A percentile compares a stretch with the other conserved stretches of the same genome.
Evolutionary conservation across 2,329 filamentous ascomycete genomes (phyloP).

Genomic region (Cytospora paraplurivora): DNA sequence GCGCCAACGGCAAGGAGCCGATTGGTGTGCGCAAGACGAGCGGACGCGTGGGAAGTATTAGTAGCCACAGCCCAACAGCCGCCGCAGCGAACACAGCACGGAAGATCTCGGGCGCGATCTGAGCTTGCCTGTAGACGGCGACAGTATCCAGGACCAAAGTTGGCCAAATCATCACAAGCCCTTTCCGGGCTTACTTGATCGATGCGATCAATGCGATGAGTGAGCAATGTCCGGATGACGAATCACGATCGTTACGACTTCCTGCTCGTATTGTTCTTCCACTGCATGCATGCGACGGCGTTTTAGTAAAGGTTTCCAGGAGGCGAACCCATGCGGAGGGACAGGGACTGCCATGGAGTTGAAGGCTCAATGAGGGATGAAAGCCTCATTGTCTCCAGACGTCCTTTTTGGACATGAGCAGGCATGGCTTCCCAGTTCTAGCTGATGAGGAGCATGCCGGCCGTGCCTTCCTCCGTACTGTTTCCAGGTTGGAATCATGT

Average conservation of each 20-base stretch:
- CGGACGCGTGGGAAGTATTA: slow-evolving; percentile 64
- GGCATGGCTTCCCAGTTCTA: not conserved
- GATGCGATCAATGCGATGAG: slow-evolving; percentile 10
- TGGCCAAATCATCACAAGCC: slow-evolving; percentile 4
- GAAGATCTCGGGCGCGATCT: slow-evolving; percentile 52
- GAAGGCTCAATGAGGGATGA: not conserved
- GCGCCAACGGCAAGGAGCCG: slow-evolving; percentile 46
- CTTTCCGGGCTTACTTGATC: not conserved
- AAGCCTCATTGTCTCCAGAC: not conserved
- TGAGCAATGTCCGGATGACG: slow-evolving; percentile 26
- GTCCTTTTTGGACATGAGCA: not conserved
- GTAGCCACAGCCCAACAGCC: slow-evolving; percentile 43
- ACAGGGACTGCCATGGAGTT: not conserved
- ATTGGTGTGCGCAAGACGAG: slow-evolving; percentile 66
- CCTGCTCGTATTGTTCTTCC: slow-evolving; percentile 17
- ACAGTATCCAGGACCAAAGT: slow-evolving; percentile 4
- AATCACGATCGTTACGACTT: slow-evolving; percentile 29
- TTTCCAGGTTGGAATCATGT: not conserved
- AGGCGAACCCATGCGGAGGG: slow-evolving; percentile 1
- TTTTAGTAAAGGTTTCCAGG: slow-evolving; percentile 15
- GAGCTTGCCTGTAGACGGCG: not conserved
- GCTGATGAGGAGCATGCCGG: not conserved
- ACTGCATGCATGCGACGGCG: slow-evolving; percentile 28
- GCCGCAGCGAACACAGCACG: slow-evolving; percentile 49
- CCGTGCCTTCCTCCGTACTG: not conserved